phyloP scores from a whole-genome alignment of 2,329 filamentous ascomycete species.

The Sarocladium kiliense region DNA sequence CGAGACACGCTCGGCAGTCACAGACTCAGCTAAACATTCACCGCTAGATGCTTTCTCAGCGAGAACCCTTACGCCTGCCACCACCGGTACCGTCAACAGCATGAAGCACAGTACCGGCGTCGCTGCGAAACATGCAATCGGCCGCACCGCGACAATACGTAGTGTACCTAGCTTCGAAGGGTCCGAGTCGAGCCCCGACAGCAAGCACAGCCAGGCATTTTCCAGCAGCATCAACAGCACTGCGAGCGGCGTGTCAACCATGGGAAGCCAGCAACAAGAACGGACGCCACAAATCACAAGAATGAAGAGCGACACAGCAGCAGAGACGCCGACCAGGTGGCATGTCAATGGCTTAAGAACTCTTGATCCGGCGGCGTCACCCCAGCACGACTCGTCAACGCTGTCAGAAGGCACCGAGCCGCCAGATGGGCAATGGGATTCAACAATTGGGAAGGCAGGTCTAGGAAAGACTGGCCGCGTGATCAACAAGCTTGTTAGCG shows the following conservation, averaged over 20 bases:
- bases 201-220: conserved; percentile 43
- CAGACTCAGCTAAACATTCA: conserved; percentile 15
- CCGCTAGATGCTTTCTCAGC: conserved; percentile 24
- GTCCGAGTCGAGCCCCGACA: conserved; percentile 39
- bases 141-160: conserved; percentile 45
- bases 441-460: conserved; percentile 63
- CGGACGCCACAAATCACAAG: conserved; percentile 28
- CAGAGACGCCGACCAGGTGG: conserved; percentile 26
- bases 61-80: conserved; percentile 32
- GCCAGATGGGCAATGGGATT: conserved; percentile 49
- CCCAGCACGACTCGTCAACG: conserved; percentile 19
- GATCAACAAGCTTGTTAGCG: conserved; percentile 75
- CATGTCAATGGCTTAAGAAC: conserved; percentile 16
- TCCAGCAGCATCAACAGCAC: conserved; percentile 54
- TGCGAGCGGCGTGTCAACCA: conserved; percentile 40
- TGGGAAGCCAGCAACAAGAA: conserved; percentile 26
- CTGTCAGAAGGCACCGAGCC: conserved; percentile 29
- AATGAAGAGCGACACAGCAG: conserved; percentile 26
- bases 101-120: conserved; percentile 27
- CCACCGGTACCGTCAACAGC: conserved; percentile 34
- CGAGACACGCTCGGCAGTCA: conserved; percentile 15
- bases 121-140: conserved; percentile 26
- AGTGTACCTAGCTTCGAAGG: conserved; percentile 52
- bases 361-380: conserved; percentile 12
- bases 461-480: conserved; percentile 71